These are phyloP conservation scores for Avena insularis DNA, from an alignment of 176 grass and related monocot genomes.

Conservation along the genomic window DNA sequence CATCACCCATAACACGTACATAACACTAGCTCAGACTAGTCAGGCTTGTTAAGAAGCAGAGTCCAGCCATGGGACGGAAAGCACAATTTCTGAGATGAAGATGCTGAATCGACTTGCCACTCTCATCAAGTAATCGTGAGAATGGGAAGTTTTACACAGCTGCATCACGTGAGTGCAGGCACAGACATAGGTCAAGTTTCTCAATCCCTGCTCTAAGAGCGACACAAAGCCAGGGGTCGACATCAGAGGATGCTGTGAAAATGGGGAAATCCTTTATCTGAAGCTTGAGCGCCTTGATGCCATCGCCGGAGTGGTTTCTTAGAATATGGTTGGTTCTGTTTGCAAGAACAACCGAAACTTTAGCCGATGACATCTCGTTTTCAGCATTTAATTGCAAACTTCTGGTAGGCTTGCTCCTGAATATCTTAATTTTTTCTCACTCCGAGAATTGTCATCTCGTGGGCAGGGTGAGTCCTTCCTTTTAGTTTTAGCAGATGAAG, in stretches of 20 bases:
- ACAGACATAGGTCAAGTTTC: not conserved
- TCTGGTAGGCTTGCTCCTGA: not conserved
- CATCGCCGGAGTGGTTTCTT: not conserved
- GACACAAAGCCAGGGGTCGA: not conserved
- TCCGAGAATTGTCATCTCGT: not conserved
- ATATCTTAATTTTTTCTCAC: not conserved
- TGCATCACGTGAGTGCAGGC: not conserved
- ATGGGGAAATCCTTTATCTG: not conserved
- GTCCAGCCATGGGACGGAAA: not conserved
- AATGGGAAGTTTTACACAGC: not conserved
- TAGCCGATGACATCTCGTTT: not conserved
- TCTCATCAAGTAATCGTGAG: not conserved
- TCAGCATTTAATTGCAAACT: not conserved
- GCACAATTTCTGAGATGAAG: not conserved
- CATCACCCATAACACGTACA: not conserved
- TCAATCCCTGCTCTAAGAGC: constrained; percentile 7
- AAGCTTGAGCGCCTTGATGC: not conserved
- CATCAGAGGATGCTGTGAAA: not conserved
- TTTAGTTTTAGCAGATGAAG: not conserved
- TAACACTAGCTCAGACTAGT: not conserved
- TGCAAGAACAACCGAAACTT: not conserved
- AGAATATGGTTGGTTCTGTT: not conserved
- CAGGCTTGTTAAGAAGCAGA: not conserved
- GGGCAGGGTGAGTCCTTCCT: not conserved
- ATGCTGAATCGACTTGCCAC: not conserved